phyloP scores from a whole-genome alignment of 768 basidiomycete species.

The Austroboletus festivus region DNA sequence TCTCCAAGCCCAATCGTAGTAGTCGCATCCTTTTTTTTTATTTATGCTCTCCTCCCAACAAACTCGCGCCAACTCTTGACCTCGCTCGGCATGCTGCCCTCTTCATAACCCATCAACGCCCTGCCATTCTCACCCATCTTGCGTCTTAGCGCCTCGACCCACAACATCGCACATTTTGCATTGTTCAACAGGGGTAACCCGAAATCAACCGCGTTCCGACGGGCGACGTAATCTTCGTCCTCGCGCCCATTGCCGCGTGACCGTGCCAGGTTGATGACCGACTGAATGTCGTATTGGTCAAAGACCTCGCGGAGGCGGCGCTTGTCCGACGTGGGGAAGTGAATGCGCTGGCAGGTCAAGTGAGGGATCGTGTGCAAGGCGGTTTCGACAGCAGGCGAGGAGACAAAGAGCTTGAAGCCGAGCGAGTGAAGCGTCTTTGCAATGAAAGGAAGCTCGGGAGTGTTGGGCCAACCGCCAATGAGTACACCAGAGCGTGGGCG shows the following conservation, averaged over 20 bases:
- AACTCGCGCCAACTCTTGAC: slow-evolving; percentile 93
- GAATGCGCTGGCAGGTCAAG: slow-evolving; percentile 80
- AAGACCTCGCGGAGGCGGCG: slow-evolving; percentile 91
- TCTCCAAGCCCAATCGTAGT: too few relatives aligned
- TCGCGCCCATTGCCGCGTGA: slow-evolving; percentile 68
- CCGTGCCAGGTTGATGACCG: slow-evolving; percentile 89
- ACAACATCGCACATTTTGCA: slow-evolving; percentile 81
- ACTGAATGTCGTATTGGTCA: slow-evolving; percentile 91
- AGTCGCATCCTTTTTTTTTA: slow-evolving; percentile 27
- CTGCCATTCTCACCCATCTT: slow-evolving; percentile 74
- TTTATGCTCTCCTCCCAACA: slow-evolving; percentile 63
- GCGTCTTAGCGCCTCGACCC: slow-evolving; percentile 82
- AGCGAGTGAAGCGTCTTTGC: slow-evolving; percentile 78
- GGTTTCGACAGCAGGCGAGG: slow-evolving; percentile 73
- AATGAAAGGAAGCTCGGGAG: slow-evolving; percentile 82
- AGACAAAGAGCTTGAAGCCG: slow-evolving; percentile 95
- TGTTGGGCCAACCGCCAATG: slow-evolving; percentile 84
- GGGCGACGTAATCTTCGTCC: slow-evolving; percentile 96
- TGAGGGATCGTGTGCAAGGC: slow-evolving; percentile 77
- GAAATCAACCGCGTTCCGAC: slow-evolving; percentile 95
- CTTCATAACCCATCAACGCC: slow-evolving; percentile 70
- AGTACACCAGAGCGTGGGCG: slow-evolving; percentile 81
- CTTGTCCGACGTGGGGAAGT: slow-evolving; percentile 97
- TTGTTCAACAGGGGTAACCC: slow-evolving; percentile 91
- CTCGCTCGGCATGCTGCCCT: slow-evolving; percentile 87